Conservation (phyloP, 139 green algal species). For the Chlorella sp. region DNA sequence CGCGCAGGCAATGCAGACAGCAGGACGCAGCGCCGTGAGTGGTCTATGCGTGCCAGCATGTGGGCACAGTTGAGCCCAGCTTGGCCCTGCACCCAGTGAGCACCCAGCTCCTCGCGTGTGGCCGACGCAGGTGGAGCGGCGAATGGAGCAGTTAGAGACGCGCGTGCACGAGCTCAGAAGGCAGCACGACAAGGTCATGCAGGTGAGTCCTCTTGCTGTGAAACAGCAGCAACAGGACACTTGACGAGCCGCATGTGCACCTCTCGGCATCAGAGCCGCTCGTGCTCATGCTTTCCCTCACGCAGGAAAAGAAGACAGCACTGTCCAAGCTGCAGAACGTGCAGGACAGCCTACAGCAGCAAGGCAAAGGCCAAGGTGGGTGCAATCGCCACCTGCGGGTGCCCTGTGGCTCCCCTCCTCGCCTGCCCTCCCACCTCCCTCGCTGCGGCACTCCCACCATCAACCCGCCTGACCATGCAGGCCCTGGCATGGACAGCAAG, state of each 20-base stretch:
- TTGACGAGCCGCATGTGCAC: too few relatives aligned
- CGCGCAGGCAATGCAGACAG: neutral
- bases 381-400: too few relatives aligned
- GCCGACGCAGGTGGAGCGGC: constrained; percentile 4
- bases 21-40: constrained; percentile 11
- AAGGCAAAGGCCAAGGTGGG: too few relatives aligned
- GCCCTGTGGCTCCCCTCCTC: neutral
- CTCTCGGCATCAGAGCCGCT: neutral
- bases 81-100: too few relatives aligned
- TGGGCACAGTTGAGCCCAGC: too few relatives aligned
- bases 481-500: neutral
- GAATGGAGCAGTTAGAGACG: constrained; percentile 24
- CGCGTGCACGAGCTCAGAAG: constrained; percentile 39
- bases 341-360: constrained; percentile 27
- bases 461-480: neutral
- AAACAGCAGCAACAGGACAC: too few relatives aligned
- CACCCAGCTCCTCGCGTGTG: too few relatives aligned
- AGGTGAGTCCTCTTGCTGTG: too few relatives aligned
- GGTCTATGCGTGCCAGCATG: too few relatives aligned
- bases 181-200: constrained; percentile 43
- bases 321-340: constrained; percentile 34
- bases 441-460: neutral
- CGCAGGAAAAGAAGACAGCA: constrained; percentile 35
- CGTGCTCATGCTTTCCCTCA: neutral
- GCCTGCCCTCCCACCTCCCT: too few relatives aligned